Evolutionary conservation across 2,329 filamentous ascomycete species (phyloP).

Genomic region (Clarireedia sp.): DNA sequence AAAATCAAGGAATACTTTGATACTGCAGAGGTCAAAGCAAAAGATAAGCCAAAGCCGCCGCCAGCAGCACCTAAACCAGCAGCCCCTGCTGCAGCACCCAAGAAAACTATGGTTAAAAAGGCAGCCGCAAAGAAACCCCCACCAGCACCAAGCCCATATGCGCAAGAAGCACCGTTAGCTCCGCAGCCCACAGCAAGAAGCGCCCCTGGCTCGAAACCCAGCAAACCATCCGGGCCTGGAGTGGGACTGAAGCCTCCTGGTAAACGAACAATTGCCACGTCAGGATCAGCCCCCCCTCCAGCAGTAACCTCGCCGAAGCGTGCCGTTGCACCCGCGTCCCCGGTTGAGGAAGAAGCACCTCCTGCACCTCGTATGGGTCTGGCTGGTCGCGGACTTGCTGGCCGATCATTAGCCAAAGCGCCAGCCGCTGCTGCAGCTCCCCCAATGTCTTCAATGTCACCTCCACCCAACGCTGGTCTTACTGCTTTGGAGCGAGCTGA

Average conservation of each 20-base stretch:
- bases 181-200: slow-evolving; percentile 50
- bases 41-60: slow-evolving; percentile 81
- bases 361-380: slow-evolving; percentile 28
- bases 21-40: slow-evolving; percentile 74
- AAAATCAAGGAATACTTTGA: slow-evolving; percentile 94
- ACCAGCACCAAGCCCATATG: slow-evolving; percentile 36
- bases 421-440: slow-evolving; percentile 43
- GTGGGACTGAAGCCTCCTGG: slow-evolving; percentile 47
- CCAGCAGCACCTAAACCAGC: slow-evolving; percentile 57
- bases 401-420: slow-evolving; percentile 70
- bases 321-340: slow-evolving; percentile 40
- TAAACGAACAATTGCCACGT: slow-evolving; percentile 44
- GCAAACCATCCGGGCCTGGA: slow-evolving; percentile 41
- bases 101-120: slow-evolving; percentile 36
- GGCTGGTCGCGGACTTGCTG: slow-evolving; percentile 61
- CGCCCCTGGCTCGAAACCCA: slow-evolving; percentile 43
- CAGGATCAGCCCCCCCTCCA: slow-evolving; percentile 33
- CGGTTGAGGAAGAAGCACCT: slow-evolving; percentile 33
- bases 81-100: slow-evolving; percentile 34
- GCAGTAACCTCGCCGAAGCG: slow-evolving; percentile 40
- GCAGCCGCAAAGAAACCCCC: slow-evolving; percentile 41
- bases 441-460: slow-evolving; percentile 44
- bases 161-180: slow-evolving; percentile 46
- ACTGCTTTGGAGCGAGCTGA: slow-evolving; percentile 82
- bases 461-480: slow-evolving; percentile 56